These are phyloP conservation scores for Didymella sp. DNA, from an alignment of 2,329 filamentous ascomycete species.

Conservation along the genomic window DNA sequence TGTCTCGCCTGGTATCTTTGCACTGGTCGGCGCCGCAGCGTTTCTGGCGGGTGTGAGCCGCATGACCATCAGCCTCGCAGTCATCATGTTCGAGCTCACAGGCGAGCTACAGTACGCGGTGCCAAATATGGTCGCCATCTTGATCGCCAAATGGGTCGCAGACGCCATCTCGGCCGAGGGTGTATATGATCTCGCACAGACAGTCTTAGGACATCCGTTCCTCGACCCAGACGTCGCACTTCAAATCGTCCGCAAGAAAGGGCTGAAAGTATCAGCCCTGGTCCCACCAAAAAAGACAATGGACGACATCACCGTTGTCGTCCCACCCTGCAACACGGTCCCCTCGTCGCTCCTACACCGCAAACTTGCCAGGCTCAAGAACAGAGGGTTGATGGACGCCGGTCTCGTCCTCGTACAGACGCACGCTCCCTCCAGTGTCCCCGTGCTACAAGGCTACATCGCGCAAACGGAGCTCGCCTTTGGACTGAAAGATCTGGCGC, in stretches of 20 bases:
- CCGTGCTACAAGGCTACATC: slow-evolving; percentile 63
- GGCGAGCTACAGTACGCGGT: slow-evolving; percentile 65
- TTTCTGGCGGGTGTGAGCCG: slow-evolving; percentile 66
- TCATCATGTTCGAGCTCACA: slow-evolving; percentile 68
- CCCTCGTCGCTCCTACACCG: slow-evolving; percentile 50
- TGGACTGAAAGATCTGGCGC: slow-evolving; percentile 42
- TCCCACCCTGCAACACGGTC: slow-evolving; percentile 56
- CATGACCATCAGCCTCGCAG: slow-evolving; percentile 65
- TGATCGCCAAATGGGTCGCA: slow-evolving; percentile 66
- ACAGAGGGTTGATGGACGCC: slow-evolving; percentile 63
- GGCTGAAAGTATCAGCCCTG: slow-evolving; percentile 54
- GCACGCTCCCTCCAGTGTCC: slow-evolving; percentile 15
- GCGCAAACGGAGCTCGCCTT: slow-evolving; percentile 62
- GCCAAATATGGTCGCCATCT: slow-evolving; percentile 66
- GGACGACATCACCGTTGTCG: slow-evolving; percentile 61
- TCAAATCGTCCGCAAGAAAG: slow-evolving; percentile 50
- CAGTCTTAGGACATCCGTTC: slow-evolving; percentile 65
- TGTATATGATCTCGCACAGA: slow-evolving; percentile 67
- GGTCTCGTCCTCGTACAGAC: slow-evolving; percentile 62
- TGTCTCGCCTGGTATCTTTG: slow-evolving; percentile 65
- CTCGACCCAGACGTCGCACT: slow-evolving; percentile 61
- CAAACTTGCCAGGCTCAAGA: slow-evolving; percentile 58
- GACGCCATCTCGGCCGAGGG: slow-evolving; percentile 61
- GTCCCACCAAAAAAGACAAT: slow-evolving; percentile 63
- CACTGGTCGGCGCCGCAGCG: slow-evolving; percentile 66